Conservation (phyloP, 2,329 filamentous ascomycete species). For the Bipolaris sorokiniana region DNA sequence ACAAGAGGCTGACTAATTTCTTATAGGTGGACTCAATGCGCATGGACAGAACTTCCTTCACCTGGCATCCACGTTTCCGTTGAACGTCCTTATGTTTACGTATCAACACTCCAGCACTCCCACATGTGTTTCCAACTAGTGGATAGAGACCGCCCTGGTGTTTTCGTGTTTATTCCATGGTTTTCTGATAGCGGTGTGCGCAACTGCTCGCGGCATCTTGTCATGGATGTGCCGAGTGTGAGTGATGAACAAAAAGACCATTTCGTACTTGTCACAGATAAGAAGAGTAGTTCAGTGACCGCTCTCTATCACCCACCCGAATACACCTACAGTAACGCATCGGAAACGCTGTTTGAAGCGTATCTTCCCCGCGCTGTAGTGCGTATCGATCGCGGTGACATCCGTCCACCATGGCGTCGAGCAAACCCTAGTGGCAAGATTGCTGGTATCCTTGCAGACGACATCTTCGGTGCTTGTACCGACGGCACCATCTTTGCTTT, state of each 20-base stretch:
- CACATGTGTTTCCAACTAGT: conserved; percentile 56
- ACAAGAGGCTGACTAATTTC: not conserved
- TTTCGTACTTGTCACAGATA: conserved; percentile 45
- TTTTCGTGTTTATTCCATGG: conserved; percentile 27
- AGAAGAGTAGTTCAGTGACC: conserved; percentile 35
- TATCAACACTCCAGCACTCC: conserved; percentile 62
- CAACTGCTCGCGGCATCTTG: conserved; percentile 34
- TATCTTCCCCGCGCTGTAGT: conserved; percentile 51
- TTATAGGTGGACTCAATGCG: conserved; percentile 50
- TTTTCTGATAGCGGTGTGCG: conserved; percentile 43
- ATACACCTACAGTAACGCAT: conserved; percentile 29
- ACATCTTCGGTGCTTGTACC: conserved; percentile 58
- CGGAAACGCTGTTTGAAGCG: conserved; percentile 51
- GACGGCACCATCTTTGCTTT: conserved; percentile 65
- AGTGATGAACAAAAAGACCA: conserved; percentile 8
- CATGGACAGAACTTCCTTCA: conserved; percentile 54
- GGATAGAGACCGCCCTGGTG: conserved; percentile 38
- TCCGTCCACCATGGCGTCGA: conserved; percentile 47
- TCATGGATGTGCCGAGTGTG: conserved; percentile 20
- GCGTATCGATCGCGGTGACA: conserved; percentile 59
- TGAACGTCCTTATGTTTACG: conserved; percentile 55
- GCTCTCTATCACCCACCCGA: conserved; percentile 37
- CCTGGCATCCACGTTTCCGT: conserved; percentile 59
- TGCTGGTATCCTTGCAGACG: conserved; percentile 51
- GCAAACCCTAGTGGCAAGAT: conserved; percentile 17